Percentiles rank a stretch among this genome's conserved stretches.
Evolutionary conservation across 345 rosid species (phyloP).

Genomic region (Hibiscus trionum): DNA sequence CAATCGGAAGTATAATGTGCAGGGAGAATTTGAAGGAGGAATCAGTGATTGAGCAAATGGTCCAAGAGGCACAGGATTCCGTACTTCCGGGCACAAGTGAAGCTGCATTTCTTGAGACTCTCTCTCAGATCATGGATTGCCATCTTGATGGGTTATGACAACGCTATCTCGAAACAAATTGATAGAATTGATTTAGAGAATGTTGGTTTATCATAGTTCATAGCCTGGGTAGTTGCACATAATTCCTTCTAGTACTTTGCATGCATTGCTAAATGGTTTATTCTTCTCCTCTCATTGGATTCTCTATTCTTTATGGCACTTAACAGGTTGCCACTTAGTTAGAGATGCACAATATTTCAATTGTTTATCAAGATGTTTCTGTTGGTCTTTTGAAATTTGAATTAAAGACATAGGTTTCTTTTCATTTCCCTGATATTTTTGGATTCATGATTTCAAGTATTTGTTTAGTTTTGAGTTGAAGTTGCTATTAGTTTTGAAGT

Average conservation of each 20-base stretch:
- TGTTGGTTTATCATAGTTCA: not conserved
- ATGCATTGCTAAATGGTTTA: not conserved
- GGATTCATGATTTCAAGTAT: not conserved
- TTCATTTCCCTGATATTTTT: not conserved
- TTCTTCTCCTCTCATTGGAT: not conserved
- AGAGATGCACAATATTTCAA: not conserved
- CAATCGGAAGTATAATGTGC: conserved; percentile 77
- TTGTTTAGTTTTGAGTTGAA: not conserved
- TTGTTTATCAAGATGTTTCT: not conserved
- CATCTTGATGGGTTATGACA: conserved; percentile 20
- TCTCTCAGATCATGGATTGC: conserved; percentile 45
- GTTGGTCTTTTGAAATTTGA: not conserved
- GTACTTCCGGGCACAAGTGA: conserved; percentile 48
- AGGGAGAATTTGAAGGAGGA: conserved; percentile 53
- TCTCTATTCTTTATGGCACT: not conserved
- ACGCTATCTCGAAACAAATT: not conserved
- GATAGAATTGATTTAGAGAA: not conserved
- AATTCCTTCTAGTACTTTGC: not conserved
- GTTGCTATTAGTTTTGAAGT: not conserved
- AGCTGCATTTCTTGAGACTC: conserved; percentile 35
- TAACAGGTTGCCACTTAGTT: not conserved
- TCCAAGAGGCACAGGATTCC: conserved; percentile 37
- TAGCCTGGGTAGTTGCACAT: not conserved
- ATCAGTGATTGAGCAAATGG: conserved; percentile 49
- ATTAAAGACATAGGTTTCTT: not conserved